These are phyloP conservation scores for Spizellomyces sp. DNA, from an alignment of 192 early-diverging fungal species.

Conservation along the genomic window DNA sequence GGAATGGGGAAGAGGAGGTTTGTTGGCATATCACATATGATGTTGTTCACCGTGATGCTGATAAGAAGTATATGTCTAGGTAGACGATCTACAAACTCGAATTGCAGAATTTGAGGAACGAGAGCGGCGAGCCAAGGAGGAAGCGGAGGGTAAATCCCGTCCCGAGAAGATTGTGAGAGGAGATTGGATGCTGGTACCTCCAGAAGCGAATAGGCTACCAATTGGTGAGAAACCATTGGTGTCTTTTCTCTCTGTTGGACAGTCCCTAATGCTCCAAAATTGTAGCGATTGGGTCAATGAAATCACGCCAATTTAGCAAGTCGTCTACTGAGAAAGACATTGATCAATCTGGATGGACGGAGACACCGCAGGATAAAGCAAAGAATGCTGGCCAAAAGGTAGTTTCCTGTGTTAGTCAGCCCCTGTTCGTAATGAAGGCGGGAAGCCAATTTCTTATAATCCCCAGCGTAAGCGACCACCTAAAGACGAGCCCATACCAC, in stretches of 20 bases:
- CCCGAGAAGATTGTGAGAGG: slow-evolving; percentile 42
- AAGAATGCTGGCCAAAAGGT: slow-evolving; percentile 34
- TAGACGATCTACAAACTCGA: slow-evolving; percentile 14
- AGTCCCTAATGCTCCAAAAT: too few species aligned
- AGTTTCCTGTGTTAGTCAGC: background rate
- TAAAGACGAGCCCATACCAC: slow-evolving; percentile 26
- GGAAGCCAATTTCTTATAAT: slow-evolving; percentile 8
- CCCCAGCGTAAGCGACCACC: slow-evolving; percentile 14
- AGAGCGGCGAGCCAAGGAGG: slow-evolving; percentile 16
- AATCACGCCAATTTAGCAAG: slow-evolving; percentile 50
- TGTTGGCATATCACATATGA: background rate
- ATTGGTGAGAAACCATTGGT: background rate
- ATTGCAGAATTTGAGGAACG: slow-evolving; percentile 30
- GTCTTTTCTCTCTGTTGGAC: too few species aligned
- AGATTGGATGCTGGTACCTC: slow-evolving; percentile 67
- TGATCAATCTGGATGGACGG: slow-evolving; percentile 60
- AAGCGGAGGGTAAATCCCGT: background rate
- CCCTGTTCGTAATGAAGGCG: too few species aligned
- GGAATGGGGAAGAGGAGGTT: background rate
- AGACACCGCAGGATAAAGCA: slow-evolving; percentile 55
- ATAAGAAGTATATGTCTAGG: background rate
- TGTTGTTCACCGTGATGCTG: background rate
- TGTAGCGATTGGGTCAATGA: slow-evolving; percentile 30
- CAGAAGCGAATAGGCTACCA: slow-evolving; percentile 44
- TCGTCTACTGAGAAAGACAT: slow-evolving; percentile 33